Evolutionary conservation across 495 filamentous ascomycete genomes (phyloP), one percentile per base, ranked within the genome.

Genomic region (Poronia punctata): DNA sequence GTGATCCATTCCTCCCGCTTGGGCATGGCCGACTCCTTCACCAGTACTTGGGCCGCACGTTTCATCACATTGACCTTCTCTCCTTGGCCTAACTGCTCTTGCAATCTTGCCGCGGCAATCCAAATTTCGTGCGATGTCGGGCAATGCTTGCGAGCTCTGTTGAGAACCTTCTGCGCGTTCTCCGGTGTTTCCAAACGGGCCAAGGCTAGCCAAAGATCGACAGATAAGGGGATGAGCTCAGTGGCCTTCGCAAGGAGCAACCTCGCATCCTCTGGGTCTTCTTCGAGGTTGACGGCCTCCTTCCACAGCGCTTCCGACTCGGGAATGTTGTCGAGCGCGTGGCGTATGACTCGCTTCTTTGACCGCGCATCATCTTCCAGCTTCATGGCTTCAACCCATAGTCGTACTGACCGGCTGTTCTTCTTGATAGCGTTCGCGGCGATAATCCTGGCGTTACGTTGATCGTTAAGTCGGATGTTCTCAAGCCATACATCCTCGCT

Each of bases 1-100:
- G 76, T 72, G 29, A 99, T 90, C 92, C 92, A 99, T 48, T 96
- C 89, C 50, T 99, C 92, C 28, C 92, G 80, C 56, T 93, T 90
- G 27, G 90, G 70, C 92, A 99, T 97, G 8, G 92, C 92, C 25
- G 87, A 88, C 44, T 94, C 87, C 47, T 82, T 82, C 14, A 82
- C 87, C 15, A 99, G 72, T n/a, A 86, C 81, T 54, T 92, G 85
- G 14, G 95, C 75, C 41, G 88, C 92, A 64, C 85, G 82, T 48
- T 88, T 92, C 87, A 99, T 95, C 12, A 97, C 84, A 48, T 87
- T 89, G 37, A 87, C 73, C 59, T 82, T 88, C 16, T 72, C 67
- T 41, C 62, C 65, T 30, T 70, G 65, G 12, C 85, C 86, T 49
- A 89, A 82, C 59, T 96, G 86, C 57, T 99, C 92, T 56, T 96